Evolutionary conservation across 192 early-diverging fungal genomes (phyloP).

Genomic region (Spizellomyces sp.): DNA sequence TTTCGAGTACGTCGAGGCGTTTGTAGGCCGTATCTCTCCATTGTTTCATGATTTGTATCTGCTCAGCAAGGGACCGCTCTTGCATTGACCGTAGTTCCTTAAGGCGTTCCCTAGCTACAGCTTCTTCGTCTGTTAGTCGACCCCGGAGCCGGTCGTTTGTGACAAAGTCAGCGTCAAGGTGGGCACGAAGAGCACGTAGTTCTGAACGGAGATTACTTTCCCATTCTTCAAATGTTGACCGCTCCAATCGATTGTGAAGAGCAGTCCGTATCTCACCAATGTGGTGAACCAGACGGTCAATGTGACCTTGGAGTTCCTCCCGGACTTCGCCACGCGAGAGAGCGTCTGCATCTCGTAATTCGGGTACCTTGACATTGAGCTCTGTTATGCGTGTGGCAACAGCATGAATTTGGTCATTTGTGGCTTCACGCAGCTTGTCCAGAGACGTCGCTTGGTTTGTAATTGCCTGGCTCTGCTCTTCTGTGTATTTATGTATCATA

Average conservation of each 20-base stretch:
- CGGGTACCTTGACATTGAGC: no score
- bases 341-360: no score
- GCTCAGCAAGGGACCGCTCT: slow-evolving; percentile 2
- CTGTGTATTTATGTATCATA: no score
- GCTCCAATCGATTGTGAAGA: not conserved
- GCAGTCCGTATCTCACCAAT: not conserved
- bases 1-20: not conserved
- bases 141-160: not conserved
- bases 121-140: not conserved
- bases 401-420: no score
- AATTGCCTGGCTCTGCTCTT: no score
- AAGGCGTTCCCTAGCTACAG: not conserved
- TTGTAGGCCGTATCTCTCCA: not conserved
- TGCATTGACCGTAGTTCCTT: not conserved
- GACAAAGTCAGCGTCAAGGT: not conserved
- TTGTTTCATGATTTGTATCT: slow-evolving; percentile 1
- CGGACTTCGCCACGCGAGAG: no score
- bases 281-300: slow-evolving; percentile 1
- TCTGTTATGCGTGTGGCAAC: no score
- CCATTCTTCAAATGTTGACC: not conserved
- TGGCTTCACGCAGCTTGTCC: no score
- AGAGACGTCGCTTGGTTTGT: no score
- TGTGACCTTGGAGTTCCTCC: slow-evolving; percentile 3
- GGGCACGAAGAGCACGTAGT: not conserved
- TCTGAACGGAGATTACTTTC: not conserved